Evolutionary conservation across 176 grass and related monocot species (phyloP).

Genomic region (Ampelocalamus luodianensis): DNA sequence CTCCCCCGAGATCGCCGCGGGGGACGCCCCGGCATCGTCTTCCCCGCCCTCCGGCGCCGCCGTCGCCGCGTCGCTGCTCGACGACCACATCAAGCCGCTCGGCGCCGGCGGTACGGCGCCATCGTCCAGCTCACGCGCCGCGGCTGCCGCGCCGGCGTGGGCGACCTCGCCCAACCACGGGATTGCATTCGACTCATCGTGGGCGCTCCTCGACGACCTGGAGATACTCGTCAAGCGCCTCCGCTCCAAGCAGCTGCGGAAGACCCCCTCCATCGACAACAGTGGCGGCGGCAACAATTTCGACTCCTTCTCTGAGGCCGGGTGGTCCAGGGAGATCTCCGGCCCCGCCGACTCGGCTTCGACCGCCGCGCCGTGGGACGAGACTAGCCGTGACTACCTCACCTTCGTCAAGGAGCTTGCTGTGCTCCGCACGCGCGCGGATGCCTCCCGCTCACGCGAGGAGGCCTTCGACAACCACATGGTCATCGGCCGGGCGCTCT

Average conservation of each 20-base stretch:
- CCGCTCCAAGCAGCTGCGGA: conserved; percentile 82
- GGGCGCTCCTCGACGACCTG: conserved; percentile 85
- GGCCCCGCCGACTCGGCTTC: conserved; percentile 60
- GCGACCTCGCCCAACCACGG: conserved; percentile 80
- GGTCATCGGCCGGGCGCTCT: conserved; percentile 78
- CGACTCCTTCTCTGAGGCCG: conserved; percentile 89
- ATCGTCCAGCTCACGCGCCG: conserved; percentile 43
- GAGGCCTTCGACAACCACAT: conserved; percentile 98
- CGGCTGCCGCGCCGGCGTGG: conserved; percentile 55
- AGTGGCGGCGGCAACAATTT: conserved; percentile 54
- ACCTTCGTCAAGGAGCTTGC: conserved; percentile 94
- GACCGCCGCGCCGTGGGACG: conserved; percentile 60
- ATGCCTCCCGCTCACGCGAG: conserved; percentile 63
- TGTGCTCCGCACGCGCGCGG: conserved; percentile 71
- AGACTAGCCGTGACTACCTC: conserved; percentile 90
- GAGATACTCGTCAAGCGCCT: conserved; percentile 96
- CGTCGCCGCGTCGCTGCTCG: conserved; percentile 53
- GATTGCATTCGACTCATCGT: conserved; percentile 84
- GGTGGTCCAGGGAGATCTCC: conserved; percentile 88
- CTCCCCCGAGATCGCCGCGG: conserved; percentile 41
- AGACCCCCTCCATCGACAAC: conserved; percentile 35
- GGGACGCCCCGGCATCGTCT: conserved; percentile 2
- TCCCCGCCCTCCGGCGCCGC: conserved; percentile 6
- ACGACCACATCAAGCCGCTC: conserved; percentile 61
- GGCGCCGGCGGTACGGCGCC: conserved; percentile 33